Evolutionary conservation across 805 yeast genomes (phyloP).

Genomic region (Yarrowia sp.): DNA sequence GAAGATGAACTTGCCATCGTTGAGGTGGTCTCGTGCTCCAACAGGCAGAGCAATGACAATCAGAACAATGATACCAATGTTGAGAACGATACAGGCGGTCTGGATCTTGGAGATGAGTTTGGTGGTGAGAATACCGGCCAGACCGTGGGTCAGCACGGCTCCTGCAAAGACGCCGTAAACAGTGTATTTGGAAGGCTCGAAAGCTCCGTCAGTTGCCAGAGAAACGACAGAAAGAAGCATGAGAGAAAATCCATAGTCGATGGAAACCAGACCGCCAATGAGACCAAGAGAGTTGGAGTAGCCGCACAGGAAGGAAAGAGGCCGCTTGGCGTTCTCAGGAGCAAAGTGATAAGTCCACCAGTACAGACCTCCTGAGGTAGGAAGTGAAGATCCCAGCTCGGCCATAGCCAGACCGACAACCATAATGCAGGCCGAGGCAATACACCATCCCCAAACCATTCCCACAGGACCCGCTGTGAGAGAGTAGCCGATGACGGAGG

Average conservation of each 20-base stretch:
- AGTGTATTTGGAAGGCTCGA: conserved; percentile 51
- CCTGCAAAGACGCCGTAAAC: conserved; percentile 66
- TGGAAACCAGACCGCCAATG: conserved; percentile 62
- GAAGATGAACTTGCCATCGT: conserved; percentile 53
- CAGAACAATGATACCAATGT: conserved; percentile 50
- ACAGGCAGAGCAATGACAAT: conserved; percentile 38
- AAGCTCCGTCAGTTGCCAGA: conserved; percentile 52
- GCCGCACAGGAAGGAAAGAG: conserved; percentile 61
- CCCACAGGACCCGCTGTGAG: conserved; percentile 62
- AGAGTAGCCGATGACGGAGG: conserved; percentile 53
- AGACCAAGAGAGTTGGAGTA: conserved; percentile 65
- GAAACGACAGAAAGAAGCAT: conserved; percentile 43
- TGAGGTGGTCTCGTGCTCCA: conserved; percentile 39
- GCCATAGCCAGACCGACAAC: conserved; percentile 61
- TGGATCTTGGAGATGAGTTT: conserved; percentile 57
- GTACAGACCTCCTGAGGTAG: conserved; percentile 73
- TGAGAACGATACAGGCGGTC: conserved; percentile 53
- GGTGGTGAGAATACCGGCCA: conserved; percentile 56
- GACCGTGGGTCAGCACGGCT: conserved; percentile 50
- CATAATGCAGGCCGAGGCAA: conserved; percentile 54
- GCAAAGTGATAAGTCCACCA: conserved; percentile 67
- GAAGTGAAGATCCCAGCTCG: conserved; percentile 64
- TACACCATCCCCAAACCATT: conserved; percentile 70
- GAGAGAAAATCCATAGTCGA: conserved; percentile 67
- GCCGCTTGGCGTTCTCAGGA: conserved; percentile 50